Percentiles rank a stretch among this genome's conserved stretches.
Conservation (phyloP, 2,329 filamentous ascomycete species). For the Seiridium unicorne region DNA sequence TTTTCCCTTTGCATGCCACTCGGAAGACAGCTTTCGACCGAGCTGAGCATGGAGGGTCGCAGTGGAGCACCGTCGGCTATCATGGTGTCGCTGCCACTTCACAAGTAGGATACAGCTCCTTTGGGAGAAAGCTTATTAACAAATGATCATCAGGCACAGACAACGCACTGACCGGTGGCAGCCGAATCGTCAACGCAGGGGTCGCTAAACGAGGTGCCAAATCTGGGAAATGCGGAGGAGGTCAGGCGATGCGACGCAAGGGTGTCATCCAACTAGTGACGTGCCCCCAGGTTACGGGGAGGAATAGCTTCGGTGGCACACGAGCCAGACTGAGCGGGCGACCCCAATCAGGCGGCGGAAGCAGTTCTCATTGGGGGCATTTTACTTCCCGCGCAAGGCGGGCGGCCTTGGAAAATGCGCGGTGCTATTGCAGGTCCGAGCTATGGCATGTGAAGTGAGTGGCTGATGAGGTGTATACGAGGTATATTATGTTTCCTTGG, state of each 20-base stretch:
- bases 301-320: background rate
- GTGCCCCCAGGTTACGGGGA: background rate
- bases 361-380: background rate
- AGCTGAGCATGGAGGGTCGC: no score
- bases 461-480: background rate
- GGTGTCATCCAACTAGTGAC: background rate
- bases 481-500: background rate
- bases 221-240: slow-evolving; percentile 1
- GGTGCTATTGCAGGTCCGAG: background rate
- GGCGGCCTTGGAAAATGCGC: background rate
- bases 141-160: background rate
- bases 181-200: background rate
- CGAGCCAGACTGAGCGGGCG: background rate
- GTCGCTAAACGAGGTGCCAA: background rate
- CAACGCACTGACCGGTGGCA: background rate
- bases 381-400: background rate
- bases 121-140: background rate
- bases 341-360: background rate
- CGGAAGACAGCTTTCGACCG: no score
- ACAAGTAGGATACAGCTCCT: background rate
- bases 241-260: background rate
- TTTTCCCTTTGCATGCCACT: no score
- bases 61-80: no score
- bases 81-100: background rate
- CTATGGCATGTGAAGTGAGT: background rate